Evolutionary conservation across 805 yeast species (phyloP).

Genomic region (Sugiyamaella marilandica): DNA sequence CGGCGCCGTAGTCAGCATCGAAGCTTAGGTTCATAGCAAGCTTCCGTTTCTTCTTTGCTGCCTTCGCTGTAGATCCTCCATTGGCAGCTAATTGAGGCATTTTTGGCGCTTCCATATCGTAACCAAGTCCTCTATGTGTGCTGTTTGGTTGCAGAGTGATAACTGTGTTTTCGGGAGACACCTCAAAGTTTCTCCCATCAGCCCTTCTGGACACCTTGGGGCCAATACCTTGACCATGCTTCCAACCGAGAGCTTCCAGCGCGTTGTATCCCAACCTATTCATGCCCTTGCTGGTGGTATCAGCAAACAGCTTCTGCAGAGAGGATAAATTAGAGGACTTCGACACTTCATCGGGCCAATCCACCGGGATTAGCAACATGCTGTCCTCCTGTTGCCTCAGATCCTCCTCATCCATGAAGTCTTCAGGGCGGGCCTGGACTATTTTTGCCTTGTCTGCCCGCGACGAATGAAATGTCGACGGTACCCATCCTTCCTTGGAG

Average conservation of each 20-base stretch:
- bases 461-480: constrained; percentile 25
- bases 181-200: constrained; percentile 12
- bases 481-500: constrained; percentile 34
- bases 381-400: constrained; percentile 21
- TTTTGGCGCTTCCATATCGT: constrained; percentile 11
- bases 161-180: constrained; percentile 18
- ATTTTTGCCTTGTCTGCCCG: constrained; percentile 14
- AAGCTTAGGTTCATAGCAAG: constrained; percentile 23
- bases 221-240: constrained; percentile 75
- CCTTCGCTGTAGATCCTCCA: not conserved
- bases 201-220: constrained; percentile 57
- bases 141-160: not conserved
- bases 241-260: constrained; percentile 78
- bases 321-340: not conserved
- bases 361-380: constrained; percentile 17
- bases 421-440: constrained; percentile 21
- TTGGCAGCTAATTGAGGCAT: not conserved
- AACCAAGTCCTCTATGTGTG: constrained; percentile 21
- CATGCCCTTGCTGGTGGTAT: constrained; percentile 16
- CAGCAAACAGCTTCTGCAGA: not conserved
- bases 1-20: constrained; percentile 24
- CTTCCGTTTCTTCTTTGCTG: constrained; percentile 15
- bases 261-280: constrained; percentile 67
- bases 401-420: constrained; percentile 35
- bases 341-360: constrained; percentile 2